Base-by-base conservation (phyloP, 164 flowering plant genomes). In the Nelumbo lutea region DNA sequence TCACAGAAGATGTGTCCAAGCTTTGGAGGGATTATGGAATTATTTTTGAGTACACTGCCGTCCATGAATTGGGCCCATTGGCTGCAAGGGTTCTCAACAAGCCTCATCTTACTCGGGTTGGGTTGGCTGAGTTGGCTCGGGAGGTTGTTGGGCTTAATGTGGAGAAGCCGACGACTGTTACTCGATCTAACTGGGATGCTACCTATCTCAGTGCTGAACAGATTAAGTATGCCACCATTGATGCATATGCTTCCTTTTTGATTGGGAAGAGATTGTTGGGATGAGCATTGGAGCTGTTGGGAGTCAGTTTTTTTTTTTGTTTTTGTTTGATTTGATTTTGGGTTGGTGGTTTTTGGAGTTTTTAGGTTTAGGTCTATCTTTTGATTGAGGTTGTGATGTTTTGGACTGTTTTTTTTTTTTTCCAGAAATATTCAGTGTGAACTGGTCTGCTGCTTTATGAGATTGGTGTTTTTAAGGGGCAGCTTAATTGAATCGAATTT, bases 1-100 rank as follows among this genome's bases (percentile, higher is more conserved):
- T 65, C 68, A 52, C 39, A 5, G 59, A 65, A 13, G 52, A 65
- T 13, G 5, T 65, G 10, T 1, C 45, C 3, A 65, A 50, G 68
- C 14, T 52, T 4, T 5, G 10, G 27, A 65, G 40, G 15, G 68
- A 65, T 39, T 51, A 52, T 9, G 68, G 45, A 9, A 7, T 63
- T 46, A 15, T 1, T 11, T 48, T 14, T 56, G 53, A 4, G 3
- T 51, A 45, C 38, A 40, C 2, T 5, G 40, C 11, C 10, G 58
- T 8, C 0, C 1, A 39, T 27, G 59, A 65, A 9, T 41, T 65
- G 15, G 68, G 68, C 1, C 38, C 43, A 40, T 46, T 51, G 42
- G 68, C 68, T 9, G 58, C 68, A 8, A 11, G 42, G 42, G 57
- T 64, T 48, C 27, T 38, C 5, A 1, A 11, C 4, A 39, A 64